These are phyloP conservation scores for Fusarium setosum DNA, from an alignment of 2,329 filamentous ascomycete species.

Conservation along the genomic window DNA sequence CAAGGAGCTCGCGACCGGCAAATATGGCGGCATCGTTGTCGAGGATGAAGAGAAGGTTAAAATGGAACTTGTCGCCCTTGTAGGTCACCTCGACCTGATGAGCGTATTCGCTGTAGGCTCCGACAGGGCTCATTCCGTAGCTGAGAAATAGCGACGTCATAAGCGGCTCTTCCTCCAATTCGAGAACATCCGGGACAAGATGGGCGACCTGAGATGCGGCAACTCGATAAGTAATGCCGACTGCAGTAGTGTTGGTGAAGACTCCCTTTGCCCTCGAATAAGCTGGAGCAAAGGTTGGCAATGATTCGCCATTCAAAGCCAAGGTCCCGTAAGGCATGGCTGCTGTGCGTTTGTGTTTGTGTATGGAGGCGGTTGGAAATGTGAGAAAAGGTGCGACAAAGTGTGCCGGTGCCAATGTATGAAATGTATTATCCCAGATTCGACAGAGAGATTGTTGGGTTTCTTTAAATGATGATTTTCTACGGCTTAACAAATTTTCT, in stretches of 20 bases:
- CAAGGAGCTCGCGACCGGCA: slow-evolving; percentile 14
- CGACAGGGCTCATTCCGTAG: slow-evolving; percentile 11
- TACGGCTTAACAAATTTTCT: too few species aligned
- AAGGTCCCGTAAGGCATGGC: slow-evolving; percentile 17
- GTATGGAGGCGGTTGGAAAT: not conserved
- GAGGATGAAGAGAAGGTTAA: slow-evolving; percentile 12
- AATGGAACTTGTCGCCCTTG: slow-evolving; percentile 14
- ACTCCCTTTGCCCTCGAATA: slow-evolving; percentile 5
- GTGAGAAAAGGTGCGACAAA: not conserved
- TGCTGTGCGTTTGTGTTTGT: not conserved
- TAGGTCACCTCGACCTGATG: slow-evolving; percentile 21
- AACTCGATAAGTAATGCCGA: slow-evolving; percentile 19
- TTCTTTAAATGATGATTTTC: not conserved
- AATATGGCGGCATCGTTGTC: slow-evolving; percentile 24
- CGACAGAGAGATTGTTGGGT: not conserved
- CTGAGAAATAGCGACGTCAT: slow-evolving; percentile 11
- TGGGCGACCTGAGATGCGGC: slow-evolving; percentile 9
- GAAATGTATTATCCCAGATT: not conserved
- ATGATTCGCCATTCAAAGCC: slow-evolving; percentile 3
- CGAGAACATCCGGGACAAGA: slow-evolving; percentile 11
- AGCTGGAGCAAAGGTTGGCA: slow-evolving; percentile 14
- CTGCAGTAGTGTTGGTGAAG: slow-evolving; percentile 8
- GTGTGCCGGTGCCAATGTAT: not conserved
- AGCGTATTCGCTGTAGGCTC: slow-evolving; percentile 14
- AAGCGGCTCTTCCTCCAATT: slow-evolving; percentile 16